phyloP scores from a whole-genome alignment of 495 filamentous ascomycete species.

The Daldinia vernicosa region DNA sequence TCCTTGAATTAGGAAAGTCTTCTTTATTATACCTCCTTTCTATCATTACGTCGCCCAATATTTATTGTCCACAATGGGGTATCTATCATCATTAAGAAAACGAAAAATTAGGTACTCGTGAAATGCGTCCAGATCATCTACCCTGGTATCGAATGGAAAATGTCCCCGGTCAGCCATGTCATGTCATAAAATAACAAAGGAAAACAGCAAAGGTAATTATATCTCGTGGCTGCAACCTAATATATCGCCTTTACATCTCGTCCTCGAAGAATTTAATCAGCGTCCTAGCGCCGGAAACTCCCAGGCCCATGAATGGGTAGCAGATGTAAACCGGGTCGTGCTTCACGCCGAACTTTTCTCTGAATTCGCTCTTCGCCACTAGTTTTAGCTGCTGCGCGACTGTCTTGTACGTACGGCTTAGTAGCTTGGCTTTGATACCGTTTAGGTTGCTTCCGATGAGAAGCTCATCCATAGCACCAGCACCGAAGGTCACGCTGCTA shows the following conservation, averaged over 20 bases:
- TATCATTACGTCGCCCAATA: slow-evolving; percentile 5
- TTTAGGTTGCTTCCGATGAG: slow-evolving; percentile 78
- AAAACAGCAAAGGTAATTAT: background rate
- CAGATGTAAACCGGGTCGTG: slow-evolving; percentile 84
- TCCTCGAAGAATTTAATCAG: slow-evolving; percentile 87
- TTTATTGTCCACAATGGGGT: slow-evolving; percentile 30
- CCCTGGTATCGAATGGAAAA: slow-evolving; percentile 22
- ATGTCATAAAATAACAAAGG: slow-evolving; percentile 1
- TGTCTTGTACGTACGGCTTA: slow-evolving; percentile 78
- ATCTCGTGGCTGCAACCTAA: background rate
- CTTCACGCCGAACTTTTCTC: slow-evolving; percentile 80
- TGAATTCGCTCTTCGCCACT: slow-evolving; percentile 83
- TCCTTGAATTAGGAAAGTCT: background rate
- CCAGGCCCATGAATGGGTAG: slow-evolving; percentile 82
- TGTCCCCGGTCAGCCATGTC: background rate
- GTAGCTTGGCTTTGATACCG: slow-evolving; percentile 74
- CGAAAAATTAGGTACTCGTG: slow-evolving; percentile 10
- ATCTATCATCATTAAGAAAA: slow-evolving; percentile 27
- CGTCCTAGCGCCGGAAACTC: slow-evolving; percentile 76
- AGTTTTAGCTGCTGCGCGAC: slow-evolving; percentile 81
- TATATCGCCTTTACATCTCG: slow-evolving; percentile 51
- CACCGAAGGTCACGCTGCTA: slow-evolving; percentile 79
- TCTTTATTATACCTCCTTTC: background rate
- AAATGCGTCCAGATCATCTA: slow-evolving; percentile 27
- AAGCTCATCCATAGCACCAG: slow-evolving; percentile 72